Evolutionary conservation across 2,329 filamentous ascomycete genomes (phyloP).

Genomic region (Sarocladiaceae sp.): DNA sequence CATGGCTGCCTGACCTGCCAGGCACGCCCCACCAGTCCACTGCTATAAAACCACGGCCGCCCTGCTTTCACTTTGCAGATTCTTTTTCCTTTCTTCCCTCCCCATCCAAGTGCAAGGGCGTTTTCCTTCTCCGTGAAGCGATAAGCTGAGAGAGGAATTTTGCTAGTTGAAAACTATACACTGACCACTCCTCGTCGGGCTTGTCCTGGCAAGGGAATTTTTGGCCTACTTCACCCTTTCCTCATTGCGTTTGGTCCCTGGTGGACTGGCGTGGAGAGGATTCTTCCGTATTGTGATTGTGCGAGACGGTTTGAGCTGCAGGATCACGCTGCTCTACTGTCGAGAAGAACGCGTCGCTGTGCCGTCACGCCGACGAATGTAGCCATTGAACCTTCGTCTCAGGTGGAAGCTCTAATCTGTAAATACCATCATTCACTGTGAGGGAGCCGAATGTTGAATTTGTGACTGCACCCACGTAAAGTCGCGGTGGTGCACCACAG

Average conservation of each 20-base stretch:
- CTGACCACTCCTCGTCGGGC: conserved; percentile 66
- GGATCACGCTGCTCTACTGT: too few species aligned
- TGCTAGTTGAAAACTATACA: conserved; percentile 84
- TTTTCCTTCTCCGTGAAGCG: conserved; percentile 58
- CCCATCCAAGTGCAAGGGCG: conserved; percentile 64
- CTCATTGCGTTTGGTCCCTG: conserved; percentile 34
- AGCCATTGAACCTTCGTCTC: too few species aligned
- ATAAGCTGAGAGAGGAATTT: conserved; percentile 75
- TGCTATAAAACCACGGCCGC: conserved; percentile 30
- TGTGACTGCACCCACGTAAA: too few species aligned
- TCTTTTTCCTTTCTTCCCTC: conserved; percentile 38
- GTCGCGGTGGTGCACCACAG: too few species aligned
- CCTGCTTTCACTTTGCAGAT: conserved; percentile 18
- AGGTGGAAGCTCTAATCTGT: too few species aligned
- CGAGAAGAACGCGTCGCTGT: too few species aligned
- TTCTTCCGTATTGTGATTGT: background rate
- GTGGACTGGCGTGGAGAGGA: conserved; percentile 35
- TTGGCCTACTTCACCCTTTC: conserved; percentile 47
- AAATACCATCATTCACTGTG: too few species aligned
- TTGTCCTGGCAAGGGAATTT: conserved; percentile 68
- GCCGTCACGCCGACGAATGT: too few species aligned
- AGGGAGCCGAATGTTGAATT: too few species aligned
- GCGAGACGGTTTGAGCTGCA: too few species aligned
- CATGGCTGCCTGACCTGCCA: conserved; percentile 1
- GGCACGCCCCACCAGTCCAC: conserved; percentile 6